A percentile compares a stretch with the other conserved stretches of the same genome.
Conservation (phyloP, 2,329 filamentous ascomycete species). For the Microdochium nivale region DNA sequence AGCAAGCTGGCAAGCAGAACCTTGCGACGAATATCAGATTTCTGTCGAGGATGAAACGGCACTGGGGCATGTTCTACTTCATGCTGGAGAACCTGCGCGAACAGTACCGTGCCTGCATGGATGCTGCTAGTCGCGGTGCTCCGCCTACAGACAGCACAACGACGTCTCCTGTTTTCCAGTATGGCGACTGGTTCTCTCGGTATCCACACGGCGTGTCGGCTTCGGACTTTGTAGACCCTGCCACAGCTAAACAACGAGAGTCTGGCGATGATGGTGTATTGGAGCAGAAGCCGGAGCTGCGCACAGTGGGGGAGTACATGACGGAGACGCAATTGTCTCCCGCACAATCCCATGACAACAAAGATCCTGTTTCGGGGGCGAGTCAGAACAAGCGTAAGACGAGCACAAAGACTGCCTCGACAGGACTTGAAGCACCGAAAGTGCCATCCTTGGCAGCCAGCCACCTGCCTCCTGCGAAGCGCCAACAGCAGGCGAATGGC, state of each 20-base stretch:
- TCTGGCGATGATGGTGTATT: constrained; percentile 80
- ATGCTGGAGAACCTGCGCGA: constrained; percentile 90
- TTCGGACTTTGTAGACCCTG: constrained; percentile 73
- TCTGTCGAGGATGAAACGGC: constrained; percentile 88
- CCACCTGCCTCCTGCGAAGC: constrained; percentile 13
- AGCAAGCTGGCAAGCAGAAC: constrained; percentile 73
- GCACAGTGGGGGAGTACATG: constrained; percentile 92
- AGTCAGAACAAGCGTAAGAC: constrained; percentile 27
- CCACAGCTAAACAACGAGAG: constrained; percentile 59
- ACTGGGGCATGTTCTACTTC: constrained; percentile 98
- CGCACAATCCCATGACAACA: constrained; percentile 35
- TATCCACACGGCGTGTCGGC: constrained; percentile 89
- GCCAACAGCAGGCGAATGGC: constrained; percentile 23
- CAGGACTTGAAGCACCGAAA: constrained; percentile 21
- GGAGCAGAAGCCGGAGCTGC: constrained; percentile 81
- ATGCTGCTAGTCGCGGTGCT: constrained; percentile 66
- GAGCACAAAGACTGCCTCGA: constrained; percentile 15
- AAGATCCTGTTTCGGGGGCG: constrained; percentile 23
- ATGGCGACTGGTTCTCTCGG: constrained; percentile 94
- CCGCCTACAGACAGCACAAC: constrained; percentile 35
- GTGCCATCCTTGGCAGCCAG: not conserved
- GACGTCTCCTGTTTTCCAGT: constrained; percentile 71
- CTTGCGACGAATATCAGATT: constrained; percentile 84
- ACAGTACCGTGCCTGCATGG: constrained; percentile 76
- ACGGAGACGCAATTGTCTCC: constrained; percentile 68